Base-by-base conservation (phyloP, 345 rosid genomes). In the Rhodamnia rubescens region DNA sequence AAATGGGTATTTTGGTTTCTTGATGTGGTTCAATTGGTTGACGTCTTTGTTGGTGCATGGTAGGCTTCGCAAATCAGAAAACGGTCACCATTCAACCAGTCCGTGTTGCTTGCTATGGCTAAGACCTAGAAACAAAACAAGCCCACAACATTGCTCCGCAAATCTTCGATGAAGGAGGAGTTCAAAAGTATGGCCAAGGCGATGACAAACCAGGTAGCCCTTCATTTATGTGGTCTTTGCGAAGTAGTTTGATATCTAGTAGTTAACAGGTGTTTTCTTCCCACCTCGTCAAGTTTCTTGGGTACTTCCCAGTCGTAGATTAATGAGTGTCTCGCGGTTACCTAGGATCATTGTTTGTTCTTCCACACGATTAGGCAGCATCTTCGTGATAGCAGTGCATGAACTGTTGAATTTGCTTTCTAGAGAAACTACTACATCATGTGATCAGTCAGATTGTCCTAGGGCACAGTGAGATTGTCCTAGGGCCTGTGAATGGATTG, bases 11-110 rank as follows among this genome's bases (percentile, higher is more conserved):
- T 36, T 69, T 69, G 47, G 78, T 69, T 69, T 69, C 47, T 69
- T 36, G 47, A 69, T 36, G 47, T 44, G 16, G 47, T 18, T 69
- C 78, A 36, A 36, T 32, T 69, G 78, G 40, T 69, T 47, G 40
- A 40, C 20, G 36, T 69, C 78, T 27, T 78, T 55, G 49, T 49
- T 53, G 29, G 51, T 53, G 44, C 54, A 0, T 56, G 26, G 54
- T 74, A 95, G 97, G 97, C 55, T 88, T 96, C 89, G 95, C 98
- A 54, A 96, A 94, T 90, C 90, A 90, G 85, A 94, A 93, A 87
- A 94, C 99, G 0, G 94, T 95, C 21, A 90, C 93, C 26, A 92
- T 96, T 88, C 98, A 93, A 92, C 81, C 89, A n/a, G 95, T 88
- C 90, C 55, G 92, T 94, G 82, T 88, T 94, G 69, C 91, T 96